Percentiles rank a stretch among this genome's conserved stretches.
Conservation (phyloP, 2,329 filamentous ascomycete species). For the Colletotrichum melonis region DNA sequence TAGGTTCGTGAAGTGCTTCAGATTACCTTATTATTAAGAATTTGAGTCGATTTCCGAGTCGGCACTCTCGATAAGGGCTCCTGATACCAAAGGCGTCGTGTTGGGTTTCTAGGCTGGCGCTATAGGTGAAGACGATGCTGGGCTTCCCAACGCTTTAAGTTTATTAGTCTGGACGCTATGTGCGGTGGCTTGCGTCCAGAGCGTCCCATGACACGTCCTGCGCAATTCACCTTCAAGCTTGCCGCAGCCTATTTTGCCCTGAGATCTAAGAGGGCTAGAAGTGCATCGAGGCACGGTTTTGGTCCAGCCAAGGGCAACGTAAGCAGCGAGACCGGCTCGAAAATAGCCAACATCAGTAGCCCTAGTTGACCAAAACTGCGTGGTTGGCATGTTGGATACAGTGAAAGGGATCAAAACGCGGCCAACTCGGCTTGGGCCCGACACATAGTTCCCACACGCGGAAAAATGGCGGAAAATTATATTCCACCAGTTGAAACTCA, state of each 20-base stretch:
- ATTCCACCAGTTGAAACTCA: slow-evolving; percentile 27
- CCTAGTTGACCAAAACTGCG: neutral
- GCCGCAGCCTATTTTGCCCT: neutral
- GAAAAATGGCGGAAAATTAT: neutral
- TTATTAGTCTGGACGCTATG: neutral
- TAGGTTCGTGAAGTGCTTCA: neutral
- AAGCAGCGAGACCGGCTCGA: no score
- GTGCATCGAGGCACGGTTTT: no score
- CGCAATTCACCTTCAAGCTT: neutral
- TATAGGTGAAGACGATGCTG: neutral
- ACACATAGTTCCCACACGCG: neutral
- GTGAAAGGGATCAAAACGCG: neutral
- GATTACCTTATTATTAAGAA: no score
- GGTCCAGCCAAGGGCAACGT: no score
- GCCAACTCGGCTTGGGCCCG: neutral
- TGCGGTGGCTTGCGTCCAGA: neutral
- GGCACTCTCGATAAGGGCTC: neutral
- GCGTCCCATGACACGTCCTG: neutral
- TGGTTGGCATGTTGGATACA: neutral
- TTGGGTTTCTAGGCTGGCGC: neutral
- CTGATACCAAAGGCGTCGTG: neutral
- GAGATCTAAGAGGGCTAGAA: neutral
- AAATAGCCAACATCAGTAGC: no score
- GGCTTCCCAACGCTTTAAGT: neutral
- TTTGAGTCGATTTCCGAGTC: no score